Evolutionary conservation across 1,284 basidiomycete species (phyloP).

Genomic region (Ustilago loliicola): DNA sequence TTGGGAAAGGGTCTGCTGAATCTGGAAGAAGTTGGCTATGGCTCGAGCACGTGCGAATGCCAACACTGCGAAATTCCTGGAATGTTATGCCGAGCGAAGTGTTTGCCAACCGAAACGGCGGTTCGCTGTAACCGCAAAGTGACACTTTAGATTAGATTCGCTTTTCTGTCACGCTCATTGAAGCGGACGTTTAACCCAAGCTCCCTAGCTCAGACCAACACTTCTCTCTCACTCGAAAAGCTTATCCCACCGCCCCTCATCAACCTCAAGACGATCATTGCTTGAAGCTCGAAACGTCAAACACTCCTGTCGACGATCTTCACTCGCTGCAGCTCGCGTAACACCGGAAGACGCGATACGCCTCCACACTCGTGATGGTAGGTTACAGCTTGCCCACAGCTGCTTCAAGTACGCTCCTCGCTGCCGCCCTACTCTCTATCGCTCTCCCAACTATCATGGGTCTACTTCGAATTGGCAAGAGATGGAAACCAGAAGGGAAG

Average conservation of each 20-base stretch:
- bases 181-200: too few species aligned
- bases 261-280: background rate
- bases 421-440: slow-evolving; percentile 20
- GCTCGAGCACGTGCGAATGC: slow-evolving; percentile 18
- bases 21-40: slow-evolving; percentile 5
- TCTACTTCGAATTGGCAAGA: slow-evolving; percentile 22
- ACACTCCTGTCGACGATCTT: background rate
- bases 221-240: background rate
- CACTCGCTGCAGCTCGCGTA: background rate
- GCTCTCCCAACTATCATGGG: slow-evolving; percentile 43
- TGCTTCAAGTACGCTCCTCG: slow-evolving; percentile 18
- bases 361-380: slow-evolving; percentile 4
- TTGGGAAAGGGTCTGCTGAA: background rate
- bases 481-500: slow-evolving; percentile 44
- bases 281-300: background rate
- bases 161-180: too few species aligned
- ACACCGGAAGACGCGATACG: background rate
- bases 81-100: background rate
- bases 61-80: background rate
- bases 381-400: slow-evolving; percentile 6
- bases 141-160: slow-evolving; percentile 24
- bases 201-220: slow-evolving; percentile 25
- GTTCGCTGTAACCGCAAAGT: slow-evolving; percentile 7
- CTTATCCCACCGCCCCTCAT: background rate
- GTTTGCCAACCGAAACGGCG: background rate